These are phyloP conservation scores for Penicillium frequentans DNA, from an alignment of 2,329 filamentous ascomycete species.

Conservation along the genomic window DNA sequence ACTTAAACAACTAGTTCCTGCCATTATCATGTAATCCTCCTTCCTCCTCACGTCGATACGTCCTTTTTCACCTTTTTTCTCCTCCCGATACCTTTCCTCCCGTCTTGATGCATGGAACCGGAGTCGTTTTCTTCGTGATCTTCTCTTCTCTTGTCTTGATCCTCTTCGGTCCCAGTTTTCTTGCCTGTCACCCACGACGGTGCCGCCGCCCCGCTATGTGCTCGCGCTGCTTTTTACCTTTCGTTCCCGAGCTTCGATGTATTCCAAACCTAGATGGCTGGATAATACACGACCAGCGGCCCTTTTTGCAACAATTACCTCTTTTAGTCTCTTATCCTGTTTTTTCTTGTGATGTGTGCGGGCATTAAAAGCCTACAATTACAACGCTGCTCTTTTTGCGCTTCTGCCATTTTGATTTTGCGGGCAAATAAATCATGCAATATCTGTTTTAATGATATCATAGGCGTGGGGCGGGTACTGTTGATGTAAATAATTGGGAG, in stretches of 20 bases:
- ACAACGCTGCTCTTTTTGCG: slow-evolving; percentile 14
- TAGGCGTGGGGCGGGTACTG: slow-evolving; percentile 28
- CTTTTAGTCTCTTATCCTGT: slow-evolving; percentile 20
- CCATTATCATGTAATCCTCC: slow-evolving; percentile 50
- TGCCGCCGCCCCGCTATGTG: slow-evolving; percentile 17
- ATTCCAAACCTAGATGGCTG: slow-evolving; percentile 35
- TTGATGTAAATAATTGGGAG: slow-evolving; percentile 37
- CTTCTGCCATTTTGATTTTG: slow-evolving; percentile 16
- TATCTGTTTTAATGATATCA: slow-evolving; percentile 37
- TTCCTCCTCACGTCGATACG: slow-evolving; percentile 29
- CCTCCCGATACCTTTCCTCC: slow-evolving; percentile 24
- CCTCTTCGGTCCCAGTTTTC: slow-evolving; percentile 13
- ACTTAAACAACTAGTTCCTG: slow-evolving; percentile 38
- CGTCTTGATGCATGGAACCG: slow-evolving; percentile 38
- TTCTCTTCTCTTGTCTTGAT: slow-evolving; percentile 23
- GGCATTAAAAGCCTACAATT: slow-evolving; percentile 4
- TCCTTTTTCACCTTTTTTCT: slow-evolving; percentile 25
- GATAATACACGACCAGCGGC: slow-evolving; percentile 18
- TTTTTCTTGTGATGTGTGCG: slow-evolving; percentile 6
- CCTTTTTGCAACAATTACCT: slow-evolving; percentile 20
- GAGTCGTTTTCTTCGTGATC: slow-evolving; percentile 37
- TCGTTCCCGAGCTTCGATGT: slow-evolving; percentile 18
- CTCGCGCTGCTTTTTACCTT: slow-evolving; percentile 12
- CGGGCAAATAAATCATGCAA: slow-evolving; percentile 28
- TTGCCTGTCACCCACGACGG: slow-evolving; percentile 17